phyloP scores from a whole-genome alignment of 306 rosid species.

The Astragalus membranaceus region DNA sequence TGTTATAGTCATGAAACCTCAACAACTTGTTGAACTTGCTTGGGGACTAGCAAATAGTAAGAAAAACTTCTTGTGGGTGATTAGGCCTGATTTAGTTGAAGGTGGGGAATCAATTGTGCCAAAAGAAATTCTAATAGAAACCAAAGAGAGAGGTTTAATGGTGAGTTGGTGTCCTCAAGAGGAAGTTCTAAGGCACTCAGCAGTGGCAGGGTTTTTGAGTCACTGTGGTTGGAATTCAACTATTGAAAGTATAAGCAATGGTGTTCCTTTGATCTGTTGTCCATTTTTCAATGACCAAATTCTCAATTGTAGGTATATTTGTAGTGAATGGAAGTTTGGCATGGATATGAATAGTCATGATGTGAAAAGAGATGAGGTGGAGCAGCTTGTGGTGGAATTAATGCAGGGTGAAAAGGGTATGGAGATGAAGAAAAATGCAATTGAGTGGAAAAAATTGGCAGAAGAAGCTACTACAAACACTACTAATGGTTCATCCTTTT shows the following conservation, averaged over 20 bases:
- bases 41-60: conserved; percentile 40
- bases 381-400: conserved; percentile 37
- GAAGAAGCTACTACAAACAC: conserved; percentile 7
- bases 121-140: not conserved
- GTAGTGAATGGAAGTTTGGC: conserved; percentile 41
- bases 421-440: conserved; percentile 27
- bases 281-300: conserved; percentile 42
- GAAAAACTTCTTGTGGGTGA: conserved; percentile 40
- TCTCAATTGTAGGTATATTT: conserved; percentile 19
- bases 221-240: conserved; percentile 14
- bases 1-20: conserved; percentile 26
- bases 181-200: conserved; percentile 36
- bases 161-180: conserved; percentile 51
- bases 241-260: conserved; percentile 35
- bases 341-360: conserved; percentile 27
- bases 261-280: conserved; percentile 33
- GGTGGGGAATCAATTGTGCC: conserved; percentile 26
- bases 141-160: conserved; percentile 27
- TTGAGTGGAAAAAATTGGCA: conserved; percentile 31
- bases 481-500: conserved; percentile 22
- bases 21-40: conserved; percentile 41
- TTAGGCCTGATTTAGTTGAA: conserved; percentile 40
- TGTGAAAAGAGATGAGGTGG: conserved; percentile 41
- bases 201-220: conserved; percentile 36
- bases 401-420: conserved; percentile 40